Conservation (phyloP, 1,284 basidiomycete genomes). For the Trichosporon ovoides region DNA sequence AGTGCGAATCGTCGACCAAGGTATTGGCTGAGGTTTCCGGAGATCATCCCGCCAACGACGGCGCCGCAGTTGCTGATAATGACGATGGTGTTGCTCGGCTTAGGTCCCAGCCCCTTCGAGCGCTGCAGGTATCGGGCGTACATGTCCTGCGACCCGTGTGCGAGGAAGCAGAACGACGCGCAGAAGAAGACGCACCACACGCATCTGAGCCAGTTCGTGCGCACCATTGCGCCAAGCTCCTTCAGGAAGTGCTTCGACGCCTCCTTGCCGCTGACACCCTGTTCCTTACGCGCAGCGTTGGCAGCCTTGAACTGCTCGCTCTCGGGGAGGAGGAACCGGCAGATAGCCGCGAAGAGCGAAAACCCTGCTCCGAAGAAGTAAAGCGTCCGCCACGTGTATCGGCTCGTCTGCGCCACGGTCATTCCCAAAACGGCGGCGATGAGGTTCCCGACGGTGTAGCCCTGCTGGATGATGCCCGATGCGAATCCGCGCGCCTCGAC, state of each 20-base stretch:
- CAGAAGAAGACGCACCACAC: slow-evolving; percentile 62
- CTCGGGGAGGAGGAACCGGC: slow-evolving; percentile 73
- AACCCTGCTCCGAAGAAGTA: slow-evolving; percentile 58
- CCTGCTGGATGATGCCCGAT: slow-evolving; percentile 76
- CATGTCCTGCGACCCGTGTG: slow-evolving; percentile 56
- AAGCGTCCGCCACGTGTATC: slow-evolving; percentile 48
- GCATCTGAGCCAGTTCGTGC: slow-evolving; percentile 68
- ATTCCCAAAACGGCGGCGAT: slow-evolving; percentile 64
- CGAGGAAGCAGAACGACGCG: slow-evolving; percentile 84
- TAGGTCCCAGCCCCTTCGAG: slow-evolving; percentile 27
- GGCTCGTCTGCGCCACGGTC: slow-evolving; percentile 35
- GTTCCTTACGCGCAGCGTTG: slow-evolving; percentile 30
- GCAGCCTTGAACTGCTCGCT: slow-evolving; percentile 60
- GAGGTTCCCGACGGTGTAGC: slow-evolving; percentile 58
- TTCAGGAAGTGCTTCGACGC: slow-evolving; percentile 67
- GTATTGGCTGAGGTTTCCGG: slow-evolving; percentile 74
- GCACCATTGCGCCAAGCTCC: slow-evolving; percentile 68
- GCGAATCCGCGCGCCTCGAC: slow-evolving; percentile 77
- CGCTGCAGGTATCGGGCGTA: slow-evolving; percentile 26
- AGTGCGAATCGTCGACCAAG: slow-evolving; percentile 68
- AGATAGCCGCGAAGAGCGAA: slow-evolving; percentile 61
- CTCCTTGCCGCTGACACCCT: slow-evolving; percentile 35
- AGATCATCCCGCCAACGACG: slow-evolving; percentile 68
- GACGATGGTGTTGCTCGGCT: slow-evolving; percentile 69
- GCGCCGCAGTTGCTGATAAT: slow-evolving; percentile 70